phyloP scores from a whole-genome alignment of 176 grass and related monocot genomes.

The Eleusine coracana region DNA sequence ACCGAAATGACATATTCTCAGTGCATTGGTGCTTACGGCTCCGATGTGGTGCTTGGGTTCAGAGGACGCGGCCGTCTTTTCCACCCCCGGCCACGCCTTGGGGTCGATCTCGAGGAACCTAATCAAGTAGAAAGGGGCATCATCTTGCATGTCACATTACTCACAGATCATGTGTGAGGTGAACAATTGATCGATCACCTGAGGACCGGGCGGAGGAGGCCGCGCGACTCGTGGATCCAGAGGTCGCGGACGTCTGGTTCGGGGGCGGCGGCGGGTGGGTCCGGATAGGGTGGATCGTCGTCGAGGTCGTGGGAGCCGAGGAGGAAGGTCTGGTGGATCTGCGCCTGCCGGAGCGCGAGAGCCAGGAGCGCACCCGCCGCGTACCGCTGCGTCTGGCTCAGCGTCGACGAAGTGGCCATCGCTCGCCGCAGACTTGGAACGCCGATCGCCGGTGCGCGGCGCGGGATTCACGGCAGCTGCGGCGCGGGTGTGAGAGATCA shows the following conservation, averaged over 20 bases:
- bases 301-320: slow-evolving; percentile 69
- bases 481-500: neutral
- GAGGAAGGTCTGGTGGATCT: slow-evolving; percentile 82
- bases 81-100: slow-evolving; percentile 85
- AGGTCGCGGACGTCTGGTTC: slow-evolving; percentile 55
- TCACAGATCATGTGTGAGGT: neutral
- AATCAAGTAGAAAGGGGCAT: slow-evolving; percentile 9
- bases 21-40: slow-evolving; percentile 50
- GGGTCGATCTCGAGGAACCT: slow-evolving; percentile 92
- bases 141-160: too few species aligned
- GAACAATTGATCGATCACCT: slow-evolving; percentile 31
- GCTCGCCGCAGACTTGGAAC: neutral
- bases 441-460: neutral
- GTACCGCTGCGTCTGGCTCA: slow-evolving; percentile 84
- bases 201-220: slow-evolving; percentile 92
- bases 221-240: slow-evolving; percentile 85
- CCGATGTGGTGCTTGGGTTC: slow-evolving; percentile 86
- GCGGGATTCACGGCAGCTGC: neutral
- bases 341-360: slow-evolving; percentile 86
- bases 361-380: slow-evolving; percentile 87
- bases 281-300: slow-evolving; percentile 38
- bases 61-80: slow-evolving; percentile 79
- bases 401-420: slow-evolving; percentile 67
- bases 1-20: neutral
- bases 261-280: slow-evolving; percentile 24